These are phyloP conservation scores for Trypanosoma congolense DNA, from an alignment of 208 protist genomes.

Conservation along the genomic window DNA sequence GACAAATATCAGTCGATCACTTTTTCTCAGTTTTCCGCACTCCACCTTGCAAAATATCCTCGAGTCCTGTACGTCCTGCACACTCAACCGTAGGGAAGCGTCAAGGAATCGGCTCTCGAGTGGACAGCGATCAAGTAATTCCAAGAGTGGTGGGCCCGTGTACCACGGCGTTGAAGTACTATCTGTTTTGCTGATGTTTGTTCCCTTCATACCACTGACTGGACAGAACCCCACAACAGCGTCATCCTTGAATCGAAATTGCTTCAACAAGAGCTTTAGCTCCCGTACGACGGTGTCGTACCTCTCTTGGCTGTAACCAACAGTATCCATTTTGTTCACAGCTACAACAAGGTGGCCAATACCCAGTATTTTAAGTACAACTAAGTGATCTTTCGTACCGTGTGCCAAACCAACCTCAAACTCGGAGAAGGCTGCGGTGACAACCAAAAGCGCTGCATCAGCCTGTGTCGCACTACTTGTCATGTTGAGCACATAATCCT, in stretches of 20 bases:
- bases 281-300: conserved; percentile 91
- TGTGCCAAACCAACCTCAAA: conserved; percentile 97
- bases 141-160: conserved; percentile 51
- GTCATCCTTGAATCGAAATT: conserved; percentile 77
- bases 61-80: conserved; percentile 61
- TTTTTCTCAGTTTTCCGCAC: conserved; percentile 50
- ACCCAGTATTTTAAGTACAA: conserved; percentile 97
- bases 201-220: conserved; percentile 68
- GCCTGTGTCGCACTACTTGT: conserved; percentile 97
- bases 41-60: conserved; percentile 77
- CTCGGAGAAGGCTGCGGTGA: conserved; percentile 95
- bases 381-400: conserved; percentile 96
- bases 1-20: conserved; percentile 45
- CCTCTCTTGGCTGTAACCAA: conserved; percentile 86
- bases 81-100: conserved; percentile 59
- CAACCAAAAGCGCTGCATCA: conserved; percentile 96
- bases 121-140: conserved; percentile 70
- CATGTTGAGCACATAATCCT: conserved; percentile 98
- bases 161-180: conserved; percentile 58
- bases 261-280: conserved; percentile 91
- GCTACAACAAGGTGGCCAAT: conserved; percentile 94
- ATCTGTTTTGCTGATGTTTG: conserved; percentile 47
- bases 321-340: conserved; percentile 99
- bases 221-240: conserved; percentile 66
- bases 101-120: conserved; percentile 62